Base-by-base conservation (phyloP, 2,329 filamentous ascomycete genomes). In the Aschersonia sp. region DNA sequence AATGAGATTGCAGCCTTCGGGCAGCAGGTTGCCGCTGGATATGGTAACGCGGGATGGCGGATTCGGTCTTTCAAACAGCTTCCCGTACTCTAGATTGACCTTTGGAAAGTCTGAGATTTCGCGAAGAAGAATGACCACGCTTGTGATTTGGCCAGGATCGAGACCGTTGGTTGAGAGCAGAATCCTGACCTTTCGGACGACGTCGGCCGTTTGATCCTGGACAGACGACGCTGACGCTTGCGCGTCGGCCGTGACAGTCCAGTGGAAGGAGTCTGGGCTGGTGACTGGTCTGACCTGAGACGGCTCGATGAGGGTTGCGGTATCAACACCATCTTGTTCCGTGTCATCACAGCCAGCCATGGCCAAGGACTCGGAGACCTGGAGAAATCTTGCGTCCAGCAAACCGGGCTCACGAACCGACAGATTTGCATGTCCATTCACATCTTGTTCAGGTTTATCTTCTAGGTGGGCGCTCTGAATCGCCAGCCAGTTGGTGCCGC, bases 1-100 rank as follows among this genome's bases (percentile, higher is more conserved):
- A 12, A 85, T 65, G 46, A 82, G 75, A 50, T 81, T 73, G 46
- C 73, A 66, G 8, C 70, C 72, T 0, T 59, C 44, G 0, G 85
- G 84, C 6, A 96, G 70, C 6, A 71, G 60, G 45, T 78, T 67
- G 4, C 87, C 87, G 52, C 83, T 85, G 0, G 87, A 82, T 45
- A 97, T 77, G 5, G 88, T 94, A 45, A 94, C 83, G 45, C 92
- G 71, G 0, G 89, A 80, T 0, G 92, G 87, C 0, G 92, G 92
- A 53, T 89, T 94, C 0, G 89, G 83, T 45, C 75, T 70, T 22
- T 68, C 67, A 63, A 97, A 97, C 42, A 88, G 73, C 7, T 73
- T 70, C 5, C 78, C 80, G 63, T 97, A 98, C 52, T 84, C 68
- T 30, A 69, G 63, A 63, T 97, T 97, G 55, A 95, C 70, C 12